These are phyloP conservation scores for Pisolithus thermaeus DNA, from an alignment of 1,284 basidiomycete genomes.

Conservation along the genomic window DNA sequence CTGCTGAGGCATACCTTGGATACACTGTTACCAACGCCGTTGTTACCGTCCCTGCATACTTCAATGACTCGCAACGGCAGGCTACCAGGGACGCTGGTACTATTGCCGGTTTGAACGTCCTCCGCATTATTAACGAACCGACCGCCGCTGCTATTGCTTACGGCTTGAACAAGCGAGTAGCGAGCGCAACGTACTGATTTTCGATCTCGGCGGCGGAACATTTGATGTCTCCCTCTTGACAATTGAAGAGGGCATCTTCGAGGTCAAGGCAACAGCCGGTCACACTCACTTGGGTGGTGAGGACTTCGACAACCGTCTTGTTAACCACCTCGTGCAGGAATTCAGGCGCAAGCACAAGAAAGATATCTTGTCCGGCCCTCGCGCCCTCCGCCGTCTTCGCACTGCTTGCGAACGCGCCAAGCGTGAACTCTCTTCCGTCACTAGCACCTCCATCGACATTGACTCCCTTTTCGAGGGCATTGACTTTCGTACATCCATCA, in stretches of 20 bases:
- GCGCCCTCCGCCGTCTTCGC: conserved; percentile 95
- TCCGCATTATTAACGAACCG: conserved; percentile 99
- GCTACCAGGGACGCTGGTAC: conserved; percentile 98
- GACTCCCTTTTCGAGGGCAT: conserved; percentile 94
- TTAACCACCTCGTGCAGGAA: conserved; percentile 85
- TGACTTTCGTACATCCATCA: conserved; percentile 95
- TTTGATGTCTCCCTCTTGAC: conserved; percentile 98
- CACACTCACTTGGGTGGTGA: conserved; percentile 99
- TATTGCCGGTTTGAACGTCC: conserved; percentile 92
- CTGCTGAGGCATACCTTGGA: conserved; percentile 96
- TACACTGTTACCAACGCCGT: conserved; percentile 97
- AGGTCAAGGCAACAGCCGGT: conserved; percentile 95
- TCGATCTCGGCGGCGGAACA: conserved; percentile 94
- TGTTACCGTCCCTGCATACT: conserved; percentile 97
- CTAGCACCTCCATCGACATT: conserved; percentile 83
- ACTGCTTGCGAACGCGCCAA: conserved; percentile 99
- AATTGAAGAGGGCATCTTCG: conserved; percentile 97
- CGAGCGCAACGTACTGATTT: conserved; percentile 46
- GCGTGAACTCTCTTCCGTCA: conserved; percentile 87
- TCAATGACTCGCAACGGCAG: conserved; percentile 36
- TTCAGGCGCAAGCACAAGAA: conserved; percentile 96
- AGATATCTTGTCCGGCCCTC: conserved; percentile 82
- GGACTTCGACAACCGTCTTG: conserved; percentile 97
- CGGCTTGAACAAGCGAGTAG: conserved; percentile 89
- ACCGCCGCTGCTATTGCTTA: conserved; percentile 98